Base-by-base conservation (phyloP, 2,329 filamentous ascomycete genomes). In the Aspergillus hortae region DNA sequence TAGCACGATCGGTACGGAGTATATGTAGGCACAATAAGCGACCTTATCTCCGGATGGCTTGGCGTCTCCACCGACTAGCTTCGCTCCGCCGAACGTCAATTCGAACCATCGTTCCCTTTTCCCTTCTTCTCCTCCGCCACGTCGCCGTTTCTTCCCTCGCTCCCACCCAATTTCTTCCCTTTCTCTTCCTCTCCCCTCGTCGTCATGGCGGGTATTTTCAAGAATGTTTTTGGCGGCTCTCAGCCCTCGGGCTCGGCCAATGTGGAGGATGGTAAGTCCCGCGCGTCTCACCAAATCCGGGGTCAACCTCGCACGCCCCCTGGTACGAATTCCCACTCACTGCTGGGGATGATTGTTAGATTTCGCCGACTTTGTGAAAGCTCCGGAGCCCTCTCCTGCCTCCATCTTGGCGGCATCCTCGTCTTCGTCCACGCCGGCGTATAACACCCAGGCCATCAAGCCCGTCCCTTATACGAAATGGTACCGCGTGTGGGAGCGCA, bases 401-500 rank as follows among this genome's bases (percentile, higher is more conserved):
- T 76, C 77, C 52, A 68, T 78, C 55, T 67, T 76, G 47, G 70
- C 75, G 43, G 69, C 74, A 23, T 62, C 27, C 7, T 30, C 74
- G 40, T 66, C 68, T 14, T 56, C 58, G 55, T 55, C 69, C 14
- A 55, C 63, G 61, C 55, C 70, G 53, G 73, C 79, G 51, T 70
- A 79, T 53, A 73, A 71, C 51, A 65, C 74, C 40, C 71, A 74
- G 45, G 78, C 80, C 54, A 77, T 76, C 42, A 78, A 79, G 42
- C 73, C 69, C 41, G 76, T 79, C 23, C 88, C 89, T 12, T 96
- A 88, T 73, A 96, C 91, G 47, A 90, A 90, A 78, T 99, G 94
- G 94, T 99, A 97, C 77, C 90, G 91, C 51, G 79, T 97, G 56
- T 94, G 95, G 81, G 92, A 97, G 81, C 90, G 94, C 66, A 86